Evolutionary conservation across 2,329 filamentous ascomycete species (phyloP), one percentile per base, ranked within the genome.

Genomic region (Zymoseptoria passerinii): DNA sequence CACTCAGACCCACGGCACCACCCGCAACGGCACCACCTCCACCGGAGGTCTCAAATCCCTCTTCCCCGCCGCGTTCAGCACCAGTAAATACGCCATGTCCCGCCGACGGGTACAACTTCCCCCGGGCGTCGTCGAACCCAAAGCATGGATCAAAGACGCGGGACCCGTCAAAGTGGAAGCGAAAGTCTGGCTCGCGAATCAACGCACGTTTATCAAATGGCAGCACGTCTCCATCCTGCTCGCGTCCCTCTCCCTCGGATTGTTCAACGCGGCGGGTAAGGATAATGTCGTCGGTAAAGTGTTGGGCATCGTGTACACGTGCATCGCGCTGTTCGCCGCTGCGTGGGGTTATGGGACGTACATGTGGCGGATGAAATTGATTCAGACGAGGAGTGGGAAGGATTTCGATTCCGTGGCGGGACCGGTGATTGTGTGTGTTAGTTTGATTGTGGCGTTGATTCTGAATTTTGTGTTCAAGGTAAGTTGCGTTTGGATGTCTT

Each of bases 151-250:
- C 79, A 99, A 99, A 78, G 95, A 99, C 74, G 83, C 88, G 35
- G 92, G 94, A 2, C 89, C 91, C 40, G 82, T 97, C 64, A 88
- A 91, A 71, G 90, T 99, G 58, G 94, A 99, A 77, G 91, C 90
- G 61, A 99, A 99, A 76, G 92, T 99, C 28, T 99, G 94, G 92
- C 86, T 99, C 58, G 94, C 94, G 56, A 99, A 99, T 74, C 92
- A 99, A 76, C 87, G 94, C 61, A 99, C 94, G 0, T 99, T 96
- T 72, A 87, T 99, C 74, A 97, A 96, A 75, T 99, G 94, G 94
- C 90, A 97, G 78, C 92, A 97, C 73, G 91, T 99, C 68, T 87
- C 85, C 61, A 84, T 99, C 53, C 80, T 99, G 13, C 84, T 99
- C 23, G 92, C 91, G 44, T 86, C 87, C 20, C 76, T 99, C 28